Conservation (phyloP, 495 filamentous ascomycete genomes). For the Penicillium silybi region DNA sequence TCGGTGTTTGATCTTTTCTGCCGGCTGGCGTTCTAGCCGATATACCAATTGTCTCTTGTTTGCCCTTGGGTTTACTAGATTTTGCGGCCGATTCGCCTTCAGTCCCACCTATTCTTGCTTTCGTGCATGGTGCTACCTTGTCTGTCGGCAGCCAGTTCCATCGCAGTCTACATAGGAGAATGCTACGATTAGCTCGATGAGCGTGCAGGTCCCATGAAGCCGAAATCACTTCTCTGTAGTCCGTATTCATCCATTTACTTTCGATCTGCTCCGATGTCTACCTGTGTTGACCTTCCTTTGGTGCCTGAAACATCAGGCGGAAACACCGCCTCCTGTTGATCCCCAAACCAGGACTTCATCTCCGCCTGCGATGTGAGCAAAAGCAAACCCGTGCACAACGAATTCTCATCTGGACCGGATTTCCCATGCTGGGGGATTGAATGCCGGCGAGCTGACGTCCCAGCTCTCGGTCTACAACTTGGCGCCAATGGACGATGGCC, state of each 20-base stretch:
- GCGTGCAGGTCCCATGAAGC: neutral
- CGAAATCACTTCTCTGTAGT: neutral
- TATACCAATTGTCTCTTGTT: conserved; percentile 32
- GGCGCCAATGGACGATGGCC: conserved; percentile 41
- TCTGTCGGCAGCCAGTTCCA: conserved; percentile 6
- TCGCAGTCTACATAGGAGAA: conserved; percentile 1
- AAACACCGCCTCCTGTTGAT: conserved; percentile 3
- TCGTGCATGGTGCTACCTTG: conserved; percentile 11
- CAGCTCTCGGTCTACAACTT: conserved; percentile 11
- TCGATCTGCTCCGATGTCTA: neutral
- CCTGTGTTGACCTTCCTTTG: neutral
- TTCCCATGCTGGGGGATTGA: conserved; percentile 16
- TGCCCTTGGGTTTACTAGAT: conserved; percentile 11
- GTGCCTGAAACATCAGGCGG: conserved; percentile 9
- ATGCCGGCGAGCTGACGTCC: conserved; percentile 22
- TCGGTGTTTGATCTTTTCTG: conserved; percentile 16
- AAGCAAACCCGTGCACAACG: neutral
- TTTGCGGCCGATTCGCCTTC: neutral
- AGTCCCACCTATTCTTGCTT: conserved; percentile 8
- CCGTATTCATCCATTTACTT: neutral
- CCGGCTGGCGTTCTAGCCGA: conserved; percentile 27
- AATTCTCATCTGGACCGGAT: neutral
- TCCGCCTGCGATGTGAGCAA: neutral
- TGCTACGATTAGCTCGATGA: conserved; percentile 1
- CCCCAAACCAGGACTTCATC: neutral